These are phyloP conservation scores for Cladosporium oxysporum DNA, from an alignment of 2,329 filamentous ascomycete genomes.

Conservation along the genomic window DNA sequence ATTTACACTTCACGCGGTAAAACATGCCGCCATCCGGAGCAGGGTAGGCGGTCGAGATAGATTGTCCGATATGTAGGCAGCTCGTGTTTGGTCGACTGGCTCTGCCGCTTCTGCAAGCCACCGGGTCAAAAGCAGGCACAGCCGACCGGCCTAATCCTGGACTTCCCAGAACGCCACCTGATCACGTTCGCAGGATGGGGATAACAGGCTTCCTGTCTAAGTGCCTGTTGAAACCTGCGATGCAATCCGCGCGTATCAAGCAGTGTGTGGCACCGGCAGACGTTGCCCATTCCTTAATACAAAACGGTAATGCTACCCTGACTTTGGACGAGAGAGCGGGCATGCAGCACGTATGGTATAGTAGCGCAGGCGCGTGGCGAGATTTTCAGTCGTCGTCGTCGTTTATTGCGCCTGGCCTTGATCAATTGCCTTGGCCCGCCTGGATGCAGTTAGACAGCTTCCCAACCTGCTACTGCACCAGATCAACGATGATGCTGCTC, in stretches of 20 bases:
- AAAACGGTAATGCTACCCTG: background rate
- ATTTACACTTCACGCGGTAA: background rate
- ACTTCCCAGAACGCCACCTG: background rate
- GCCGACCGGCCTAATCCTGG: conserved; percentile 10
- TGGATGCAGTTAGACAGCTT: conserved; percentile 8
- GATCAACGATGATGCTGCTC: background rate
- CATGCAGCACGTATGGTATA: background rate
- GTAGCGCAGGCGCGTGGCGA: background rate
- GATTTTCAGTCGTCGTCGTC: background rate
- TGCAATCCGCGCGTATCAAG: background rate
- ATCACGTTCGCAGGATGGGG: background rate
- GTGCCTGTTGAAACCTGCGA: background rate
- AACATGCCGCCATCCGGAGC: background rate
- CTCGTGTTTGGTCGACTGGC: conserved; percentile 4
- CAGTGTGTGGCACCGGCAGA: background rate
- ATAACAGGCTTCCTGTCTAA: background rate
- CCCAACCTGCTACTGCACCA: conserved; percentile 11
- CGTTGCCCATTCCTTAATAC: background rate
- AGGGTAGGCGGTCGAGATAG: background rate
- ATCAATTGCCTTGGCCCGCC: conserved; percentile 8
- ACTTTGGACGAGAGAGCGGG: background rate
- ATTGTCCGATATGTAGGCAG: background rate
- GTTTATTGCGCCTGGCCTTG: background rate
- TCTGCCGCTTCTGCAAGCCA: conserved; percentile 6
- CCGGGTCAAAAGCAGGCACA: conserved; percentile 6